Conservation (phyloP, 2,329 filamentous ascomycete species). For the Ceratocystis diversiconidia region DNA sequence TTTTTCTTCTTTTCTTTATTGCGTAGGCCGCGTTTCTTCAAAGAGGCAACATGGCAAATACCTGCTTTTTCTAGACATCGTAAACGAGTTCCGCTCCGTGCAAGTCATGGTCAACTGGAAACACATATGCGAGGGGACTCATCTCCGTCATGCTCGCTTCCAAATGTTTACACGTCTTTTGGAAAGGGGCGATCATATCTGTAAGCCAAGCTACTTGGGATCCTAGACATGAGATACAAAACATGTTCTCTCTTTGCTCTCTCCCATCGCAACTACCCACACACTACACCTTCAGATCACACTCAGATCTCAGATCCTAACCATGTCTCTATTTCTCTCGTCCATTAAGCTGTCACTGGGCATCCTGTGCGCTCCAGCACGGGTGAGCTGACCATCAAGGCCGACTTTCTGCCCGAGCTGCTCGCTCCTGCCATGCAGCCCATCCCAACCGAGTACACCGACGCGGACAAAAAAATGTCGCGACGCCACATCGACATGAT, state of each 20-base stretch:
- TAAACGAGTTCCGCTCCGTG: conserved; percentile 54
- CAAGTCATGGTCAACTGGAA: conserved; percentile 64
- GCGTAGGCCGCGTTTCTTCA: conserved; percentile 55
- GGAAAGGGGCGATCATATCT: conserved; percentile 70
- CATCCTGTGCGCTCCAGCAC: conserved; percentile 51
- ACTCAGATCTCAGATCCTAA: not conserved
- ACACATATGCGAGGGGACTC: conserved; percentile 25
- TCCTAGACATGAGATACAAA: not conserved
- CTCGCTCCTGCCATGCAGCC: conserved; percentile 67
- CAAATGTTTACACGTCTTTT: conserved; percentile 51
- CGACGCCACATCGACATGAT: conserved; percentile 79
- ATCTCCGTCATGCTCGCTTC: conserved; percentile 32
- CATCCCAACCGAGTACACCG: conserved; percentile 55
- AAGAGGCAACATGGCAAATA: conserved; percentile 59
- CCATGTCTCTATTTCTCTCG: conserved; percentile 19
- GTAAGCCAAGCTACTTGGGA: conserved; percentile 34
- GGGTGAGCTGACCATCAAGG: conserved; percentile 65
- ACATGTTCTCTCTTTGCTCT: not conserved
- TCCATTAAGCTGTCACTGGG: conserved; percentile 49
- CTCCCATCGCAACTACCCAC: not conserved
- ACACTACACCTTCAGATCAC: no score
- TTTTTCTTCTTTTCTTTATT: conserved; percentile 24
- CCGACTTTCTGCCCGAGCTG: conserved; percentile 52
- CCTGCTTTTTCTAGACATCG: conserved; percentile 72
- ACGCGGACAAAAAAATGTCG: conserved; percentile 57